Evolutionary conservation across 2,329 filamentous ascomycete species (phyloP).

Genomic region (Venturia aucupariae): DNA sequence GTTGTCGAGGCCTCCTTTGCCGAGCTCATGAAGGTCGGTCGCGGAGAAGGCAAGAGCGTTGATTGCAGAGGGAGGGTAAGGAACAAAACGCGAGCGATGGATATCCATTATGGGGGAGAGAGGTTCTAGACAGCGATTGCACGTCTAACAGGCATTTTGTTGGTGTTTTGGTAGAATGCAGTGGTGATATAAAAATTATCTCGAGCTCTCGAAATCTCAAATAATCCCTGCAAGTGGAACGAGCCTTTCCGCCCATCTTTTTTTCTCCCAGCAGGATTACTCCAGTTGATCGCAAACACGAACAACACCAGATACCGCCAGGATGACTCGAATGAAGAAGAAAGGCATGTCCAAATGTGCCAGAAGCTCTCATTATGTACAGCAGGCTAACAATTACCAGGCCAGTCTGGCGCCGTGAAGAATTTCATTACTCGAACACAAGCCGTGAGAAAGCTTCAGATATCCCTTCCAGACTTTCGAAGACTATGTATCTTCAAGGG

Average conservation of each 20-base stretch:
- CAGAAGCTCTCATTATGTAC: no score
- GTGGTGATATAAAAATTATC: neutral
- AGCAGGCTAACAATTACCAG: constrained; percentile 31
- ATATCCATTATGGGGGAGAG: constrained; percentile 62
- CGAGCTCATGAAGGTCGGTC: constrained; percentile 36
- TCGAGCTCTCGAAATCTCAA: neutral
- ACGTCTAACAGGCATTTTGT: neutral
- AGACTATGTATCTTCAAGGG: constrained; percentile 99
- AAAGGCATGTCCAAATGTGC: constrained; percentile 49
- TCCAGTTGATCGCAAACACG: neutral
- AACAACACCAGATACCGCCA: neutral
- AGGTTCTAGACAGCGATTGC: neutral
- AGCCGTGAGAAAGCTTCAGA: constrained; percentile 94
- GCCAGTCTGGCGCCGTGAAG: constrained; percentile 83
- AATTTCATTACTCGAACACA: constrained; percentile 98
- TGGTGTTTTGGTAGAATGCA: neutral
- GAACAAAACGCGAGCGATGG: constrained; percentile 93
- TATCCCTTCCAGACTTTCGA: constrained; percentile 93
- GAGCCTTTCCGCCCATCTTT: neutral
- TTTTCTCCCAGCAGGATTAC: neutral
- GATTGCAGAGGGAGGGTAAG: constrained; percentile 83
- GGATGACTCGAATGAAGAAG: constrained; percentile 34
- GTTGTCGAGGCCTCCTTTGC: constrained; percentile 37
- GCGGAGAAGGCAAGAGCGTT: constrained; percentile 90
- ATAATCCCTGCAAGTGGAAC: neutral